A percentile compares a stretch with the other conserved stretches of the same genome.
Evolutionary conservation across 2,329 filamentous ascomycete genomes (phyloP).

Genomic region (Aspergillus pseudotamarii): DNA sequence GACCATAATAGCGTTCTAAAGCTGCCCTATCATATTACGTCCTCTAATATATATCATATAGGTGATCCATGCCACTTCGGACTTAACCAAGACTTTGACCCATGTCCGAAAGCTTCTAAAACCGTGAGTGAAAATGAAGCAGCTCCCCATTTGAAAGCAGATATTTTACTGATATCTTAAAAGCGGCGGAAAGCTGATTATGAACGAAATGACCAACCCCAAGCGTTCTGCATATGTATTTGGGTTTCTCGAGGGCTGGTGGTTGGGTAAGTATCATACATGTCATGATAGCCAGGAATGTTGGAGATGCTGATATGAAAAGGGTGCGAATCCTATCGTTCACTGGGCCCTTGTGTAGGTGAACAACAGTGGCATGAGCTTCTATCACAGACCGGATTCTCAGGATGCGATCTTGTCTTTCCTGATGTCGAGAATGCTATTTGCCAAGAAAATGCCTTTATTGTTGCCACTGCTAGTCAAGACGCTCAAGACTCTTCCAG

Average conservation of each 20-base stretch:
- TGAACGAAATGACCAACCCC: slow-evolving; percentile 14
- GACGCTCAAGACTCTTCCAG: too few species aligned
- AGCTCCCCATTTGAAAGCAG: not conserved
- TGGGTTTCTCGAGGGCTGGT: slow-evolving; percentile 20
- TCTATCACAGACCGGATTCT: slow-evolving; percentile 18
- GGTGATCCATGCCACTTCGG: slow-evolving; percentile 16
- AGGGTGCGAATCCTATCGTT: slow-evolving; percentile 14
- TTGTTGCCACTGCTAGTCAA: not conserved
- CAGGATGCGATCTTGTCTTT: slow-evolving; percentile 20
- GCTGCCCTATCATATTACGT: not conserved
- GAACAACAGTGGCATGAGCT: slow-evolving; percentile 11
- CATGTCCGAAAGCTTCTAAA: slow-evolving; percentile 20
- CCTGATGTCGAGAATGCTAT: slow-evolving; percentile 16
- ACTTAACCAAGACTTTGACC: slow-evolving; percentile 8
- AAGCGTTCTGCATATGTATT: slow-evolving; percentile 14
- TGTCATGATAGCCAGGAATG: not conserved
- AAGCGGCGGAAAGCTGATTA: slow-evolving; percentile 17
- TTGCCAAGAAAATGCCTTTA: slow-evolving; percentile 9
- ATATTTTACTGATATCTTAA: not conserved
- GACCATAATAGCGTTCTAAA: too few species aligned
- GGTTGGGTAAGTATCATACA: slow-evolving; percentile 9
- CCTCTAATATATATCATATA: not conserved
- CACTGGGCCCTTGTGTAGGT: slow-evolving; percentile 11
- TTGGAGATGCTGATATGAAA: not conserved
- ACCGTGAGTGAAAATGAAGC: slow-evolving; percentile 2